phyloP scores from a whole-genome alignment of 164 flowering plant genomes.

The Echeveria elegans region DNA sequence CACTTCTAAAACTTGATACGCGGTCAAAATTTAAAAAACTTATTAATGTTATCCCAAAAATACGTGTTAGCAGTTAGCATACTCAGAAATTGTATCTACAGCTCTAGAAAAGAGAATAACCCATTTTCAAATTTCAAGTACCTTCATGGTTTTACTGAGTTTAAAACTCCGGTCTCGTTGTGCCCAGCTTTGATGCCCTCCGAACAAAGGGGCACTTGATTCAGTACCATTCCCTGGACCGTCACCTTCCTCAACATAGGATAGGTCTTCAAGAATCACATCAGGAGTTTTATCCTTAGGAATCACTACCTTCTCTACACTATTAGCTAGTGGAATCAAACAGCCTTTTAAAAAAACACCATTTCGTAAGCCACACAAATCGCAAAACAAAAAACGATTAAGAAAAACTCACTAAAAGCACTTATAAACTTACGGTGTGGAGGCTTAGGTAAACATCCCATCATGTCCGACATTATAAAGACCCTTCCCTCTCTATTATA shows the following conservation, averaged over 20 bases:
- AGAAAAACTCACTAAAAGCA: neutral
- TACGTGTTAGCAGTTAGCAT: too few relatives aligned
- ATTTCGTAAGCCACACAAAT: neutral
- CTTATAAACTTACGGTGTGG: conserved; percentile 65
- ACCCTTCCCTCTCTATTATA: conserved; percentile 82
- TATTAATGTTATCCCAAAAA: neutral
- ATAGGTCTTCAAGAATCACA: conserved; percentile 40
- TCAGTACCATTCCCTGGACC: conserved; percentile 27
- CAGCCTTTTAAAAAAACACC: conserved; percentile 50
- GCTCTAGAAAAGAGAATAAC: neutral
- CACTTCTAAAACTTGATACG: neutral
- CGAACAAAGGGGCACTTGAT: conserved; percentile 56
- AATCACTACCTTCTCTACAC: conserved; percentile 55
- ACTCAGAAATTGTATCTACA: neutral
- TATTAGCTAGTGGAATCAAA: conserved; percentile 57
- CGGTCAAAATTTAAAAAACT: neutral
- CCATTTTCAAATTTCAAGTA: conserved; percentile 7
- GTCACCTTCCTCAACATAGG: conserved; percentile 57
- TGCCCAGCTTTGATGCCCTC: conserved; percentile 77
- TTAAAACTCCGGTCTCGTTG: conserved; percentile 75
- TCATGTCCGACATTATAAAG: conserved; percentile 42
- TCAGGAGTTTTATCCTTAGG: conserved; percentile 58
- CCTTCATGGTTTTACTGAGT: conserved; percentile 75
- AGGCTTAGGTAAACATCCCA: conserved; percentile 62
- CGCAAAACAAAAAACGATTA: neutral